Base-by-base conservation (phyloP, 768 basidiomycete genomes). In the Phlebiopsis gigantea region DNA sequence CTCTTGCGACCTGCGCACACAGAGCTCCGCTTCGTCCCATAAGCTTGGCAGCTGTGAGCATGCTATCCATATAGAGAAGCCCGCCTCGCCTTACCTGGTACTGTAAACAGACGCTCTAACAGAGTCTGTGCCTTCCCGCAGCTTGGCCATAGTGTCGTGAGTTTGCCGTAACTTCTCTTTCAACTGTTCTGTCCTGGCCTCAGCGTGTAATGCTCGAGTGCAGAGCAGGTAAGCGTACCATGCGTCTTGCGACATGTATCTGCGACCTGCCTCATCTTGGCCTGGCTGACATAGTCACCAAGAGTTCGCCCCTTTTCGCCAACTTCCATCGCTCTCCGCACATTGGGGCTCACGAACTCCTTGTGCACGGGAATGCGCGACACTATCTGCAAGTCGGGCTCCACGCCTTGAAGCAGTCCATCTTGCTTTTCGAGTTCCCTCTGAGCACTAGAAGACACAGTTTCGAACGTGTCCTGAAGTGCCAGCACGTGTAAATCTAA, bases 241-340 rank as follows among this genome's bases (percentile, higher is more conserved):
- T 92, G 87, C 24, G 85, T 83, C 47, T 78, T 77, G 15, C 73
- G 65, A 71, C 89, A 91, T 3, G 79, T 82, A 15, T 87, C 87
- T 2, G 83, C 87, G 1, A 93, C 90, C 66, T 88, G 80, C 63
- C 76, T 79, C 90, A 93, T 93, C 72, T 85, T 90, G 49, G 75
- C 80, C 61, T 76, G 79, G 15, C 86, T 86, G 24, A 93, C 89
- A 68, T 92, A 93, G 66, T 90, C 89, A 10, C 85, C 88, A 41
- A 93, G 69, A 10, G 85, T 87, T 45, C 90, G 76, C 14, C 79
- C 79, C 54, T 75, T 79, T 55, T 84, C 84, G 2, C 88, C 90
- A 0, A 79, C 75, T 57, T 90, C 87, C 44, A 90, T 87, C 2
- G 86, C 83, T 62, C 77, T 84, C 31, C 87, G 76, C 50, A 84